These are phyloP conservation scores for Aspergillus sclerotialis DNA, from an alignment of 2,329 filamentous ascomycete species.

Conservation along the genomic window DNA sequence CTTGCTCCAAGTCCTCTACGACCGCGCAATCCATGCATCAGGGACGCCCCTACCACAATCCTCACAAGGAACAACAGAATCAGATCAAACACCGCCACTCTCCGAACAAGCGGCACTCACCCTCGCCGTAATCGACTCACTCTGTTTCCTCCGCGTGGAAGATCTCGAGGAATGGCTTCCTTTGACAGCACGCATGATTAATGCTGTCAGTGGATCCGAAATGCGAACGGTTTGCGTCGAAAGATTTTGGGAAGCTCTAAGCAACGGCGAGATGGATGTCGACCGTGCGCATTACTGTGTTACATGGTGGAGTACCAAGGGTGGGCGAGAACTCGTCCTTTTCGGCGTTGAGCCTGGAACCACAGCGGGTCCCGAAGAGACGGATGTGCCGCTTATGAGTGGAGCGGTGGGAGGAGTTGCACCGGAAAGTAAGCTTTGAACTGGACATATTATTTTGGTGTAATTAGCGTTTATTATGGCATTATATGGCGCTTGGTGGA, in stretches of 20 bases:
- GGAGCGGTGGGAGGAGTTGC: conserved; percentile 40
- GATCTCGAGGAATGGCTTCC: conserved; percentile 77
- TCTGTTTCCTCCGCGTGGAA: conserved; percentile 64
- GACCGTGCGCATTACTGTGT: conserved; percentile 72
- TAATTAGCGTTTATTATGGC: conserved; percentile 1
- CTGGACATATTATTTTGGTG: conserved; percentile 1
- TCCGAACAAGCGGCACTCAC: conserved; percentile 74
- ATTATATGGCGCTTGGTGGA: conserved; percentile 8
- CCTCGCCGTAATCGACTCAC: conserved; percentile 69
- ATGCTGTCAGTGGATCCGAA: conserved; percentile 52
- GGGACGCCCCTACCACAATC: conserved; percentile 41
- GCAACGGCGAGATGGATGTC: conserved; percentile 80
- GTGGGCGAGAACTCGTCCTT: conserved; percentile 51
- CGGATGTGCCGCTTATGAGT: conserved; percentile 45
- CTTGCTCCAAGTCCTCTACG: conserved; percentile 68
- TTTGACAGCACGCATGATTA: conserved; percentile 60
- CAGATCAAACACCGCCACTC: conserved; percentile 23
- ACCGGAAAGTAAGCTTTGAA: conserved; percentile 45
- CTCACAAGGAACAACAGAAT: conserved; percentile 28
- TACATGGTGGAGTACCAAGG: conserved; percentile 73
- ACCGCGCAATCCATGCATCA: conserved; percentile 53
- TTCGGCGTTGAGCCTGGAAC: conserved; percentile 32
- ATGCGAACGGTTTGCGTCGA: conserved; percentile 61
- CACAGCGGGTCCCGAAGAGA: conserved; percentile 17
- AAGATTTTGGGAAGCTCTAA: conserved; percentile 72